Conservation (phyloP, 495 filamentous ascomycete genomes). For the Pseudomonodictys pantanalensis region DNA sequence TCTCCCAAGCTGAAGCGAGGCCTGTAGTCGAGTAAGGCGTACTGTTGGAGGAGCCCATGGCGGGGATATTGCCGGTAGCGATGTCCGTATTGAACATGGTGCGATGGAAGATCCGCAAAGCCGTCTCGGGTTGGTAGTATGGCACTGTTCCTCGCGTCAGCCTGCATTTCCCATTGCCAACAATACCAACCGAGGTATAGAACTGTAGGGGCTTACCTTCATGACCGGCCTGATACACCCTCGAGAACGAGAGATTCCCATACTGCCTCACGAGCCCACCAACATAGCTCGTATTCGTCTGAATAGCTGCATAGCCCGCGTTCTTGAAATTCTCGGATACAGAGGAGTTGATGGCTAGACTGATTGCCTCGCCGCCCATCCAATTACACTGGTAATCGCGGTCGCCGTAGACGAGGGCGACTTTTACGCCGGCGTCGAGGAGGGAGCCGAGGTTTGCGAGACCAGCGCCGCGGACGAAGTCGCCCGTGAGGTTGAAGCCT, state of each 20-base stretch:
- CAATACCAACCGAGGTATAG: no score
- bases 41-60: no score
- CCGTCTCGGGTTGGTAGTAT: constrained; percentile 39
- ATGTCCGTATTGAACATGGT: constrained; percentile 39
- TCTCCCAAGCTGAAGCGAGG: neutral
- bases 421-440: constrained; percentile 16
- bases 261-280: constrained; percentile 35
- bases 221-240: constrained; percentile 30
- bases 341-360: constrained; percentile 22
- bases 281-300: constrained; percentile 25
- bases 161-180: no score
- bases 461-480: no score
- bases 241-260: constrained; percentile 35
- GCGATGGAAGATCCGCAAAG: constrained; percentile 40
- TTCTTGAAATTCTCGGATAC: constrained; percentile 16
- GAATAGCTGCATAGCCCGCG: constrained; percentile 32
- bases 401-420: constrained; percentile 20
- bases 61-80: constrained; percentile 34
- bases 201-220: constrained; percentile 10
- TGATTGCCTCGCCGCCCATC: constrained; percentile 34
- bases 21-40: no score
- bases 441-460: no score
- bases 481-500: no score
- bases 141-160: no score
- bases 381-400: constrained; percentile 26